phyloP scores from a whole-genome alignment of 768 basidiomycete genomes.

The Kwoniella bestiolae region DNA sequence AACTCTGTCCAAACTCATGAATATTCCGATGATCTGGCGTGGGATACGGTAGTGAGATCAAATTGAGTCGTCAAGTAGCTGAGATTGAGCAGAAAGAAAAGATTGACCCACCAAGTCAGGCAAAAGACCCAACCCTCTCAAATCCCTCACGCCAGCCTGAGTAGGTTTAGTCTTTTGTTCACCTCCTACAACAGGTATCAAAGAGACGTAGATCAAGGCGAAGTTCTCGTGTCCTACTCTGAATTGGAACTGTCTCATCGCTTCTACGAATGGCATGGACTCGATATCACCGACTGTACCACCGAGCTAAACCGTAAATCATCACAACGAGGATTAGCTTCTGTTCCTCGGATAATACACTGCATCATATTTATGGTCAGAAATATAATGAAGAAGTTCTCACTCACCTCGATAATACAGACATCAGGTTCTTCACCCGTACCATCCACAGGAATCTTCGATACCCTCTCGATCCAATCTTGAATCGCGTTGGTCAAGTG shows the following conservation, averaged over 20 bases:
- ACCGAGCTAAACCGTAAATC: slow-evolving; percentile 69
- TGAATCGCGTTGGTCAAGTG: slow-evolving; percentile 97
- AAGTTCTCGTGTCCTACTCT: slow-evolving; percentile 96
- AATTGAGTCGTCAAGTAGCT: too few relatives aligned
- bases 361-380: too few relatives aligned
- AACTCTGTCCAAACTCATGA: not conserved
- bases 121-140: slow-evolving; percentile 86
- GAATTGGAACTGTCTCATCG: slow-evolving; percentile 99
- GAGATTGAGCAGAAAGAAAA: too few relatives aligned
- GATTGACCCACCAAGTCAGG: slow-evolving; percentile 78
- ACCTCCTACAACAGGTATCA: slow-evolving; percentile 98
- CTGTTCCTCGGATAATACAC: not conserved
- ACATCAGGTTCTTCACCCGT: slow-evolving; percentile 91
- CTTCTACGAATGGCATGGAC: slow-evolving; percentile 96
- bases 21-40: too few relatives aligned
- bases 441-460: slow-evolving; percentile 91
- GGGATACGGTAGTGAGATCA: too few relatives aligned
- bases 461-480: slow-evolving; percentile 96
- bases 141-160: slow-evolving; percentile 91
- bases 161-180: slow-evolving; percentile 99
- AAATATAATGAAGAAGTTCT: not conserved
- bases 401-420: slow-evolving; percentile 88
- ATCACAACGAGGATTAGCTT: not conserved
- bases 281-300: slow-evolving; percentile 99
- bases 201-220: slow-evolving; percentile 92